Conservation (phyloP, 169 alveolate species). For the Eimeria necatrix region DNA sequence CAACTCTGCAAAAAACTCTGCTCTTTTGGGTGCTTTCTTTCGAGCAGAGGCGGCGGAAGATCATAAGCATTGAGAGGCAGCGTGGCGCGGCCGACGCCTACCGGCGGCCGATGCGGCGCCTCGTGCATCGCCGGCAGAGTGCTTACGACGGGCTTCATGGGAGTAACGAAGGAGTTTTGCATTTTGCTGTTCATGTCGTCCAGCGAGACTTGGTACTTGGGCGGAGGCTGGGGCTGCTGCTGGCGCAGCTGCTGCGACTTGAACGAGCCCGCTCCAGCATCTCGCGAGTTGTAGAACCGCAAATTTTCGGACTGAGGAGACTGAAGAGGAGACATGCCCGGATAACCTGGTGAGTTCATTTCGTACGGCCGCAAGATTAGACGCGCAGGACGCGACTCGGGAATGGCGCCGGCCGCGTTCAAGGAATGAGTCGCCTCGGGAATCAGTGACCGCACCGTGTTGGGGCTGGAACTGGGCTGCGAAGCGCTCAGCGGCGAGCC, state of each 20-base stretch:
- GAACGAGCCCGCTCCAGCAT: neutral
- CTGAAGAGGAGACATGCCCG: conserved; percentile 12
- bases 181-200: neutral
- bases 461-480: conserved; percentile 63
- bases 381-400: conserved; percentile 69
- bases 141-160: neutral
- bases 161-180: neutral
- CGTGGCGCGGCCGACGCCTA: conserved; percentile 36
- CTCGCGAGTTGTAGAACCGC: conserved; percentile 35
- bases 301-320: conserved; percentile 30
- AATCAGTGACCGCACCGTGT: conserved; percentile 25
- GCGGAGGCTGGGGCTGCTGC: conserved; percentile 6
- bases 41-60: conserved; percentile 54
- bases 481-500: conserved; percentile 55
- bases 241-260: neutral
- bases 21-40: conserved; percentile 10
- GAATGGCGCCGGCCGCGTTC: conserved; percentile 43
- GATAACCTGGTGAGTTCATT: conserved; percentile 3
- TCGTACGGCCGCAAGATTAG: conserved; percentile 55
- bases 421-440: conserved; percentile 52
- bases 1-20: conserved; percentile 34
- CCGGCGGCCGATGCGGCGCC: neutral
- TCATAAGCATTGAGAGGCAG: conserved; percentile 26
- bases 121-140: conserved; percentile 37
- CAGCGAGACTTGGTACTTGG: neutral